These are phyloP conservation scores for Acacia crassicarpa DNA, from an alignment of 306 rosid genomes.

Conservation along the genomic window DNA sequence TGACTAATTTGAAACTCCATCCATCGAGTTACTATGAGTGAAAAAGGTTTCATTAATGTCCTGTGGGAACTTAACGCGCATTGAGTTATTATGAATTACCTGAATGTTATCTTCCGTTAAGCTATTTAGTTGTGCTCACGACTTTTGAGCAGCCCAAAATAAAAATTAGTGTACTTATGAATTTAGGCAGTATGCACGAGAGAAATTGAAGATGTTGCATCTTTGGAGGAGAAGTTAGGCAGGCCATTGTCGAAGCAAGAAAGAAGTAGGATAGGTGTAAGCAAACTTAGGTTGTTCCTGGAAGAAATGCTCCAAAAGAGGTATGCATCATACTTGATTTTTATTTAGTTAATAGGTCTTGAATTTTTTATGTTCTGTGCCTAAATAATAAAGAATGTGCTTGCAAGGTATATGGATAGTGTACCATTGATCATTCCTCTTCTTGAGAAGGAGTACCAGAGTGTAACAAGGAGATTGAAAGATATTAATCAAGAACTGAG, in stretches of 20 bases:
- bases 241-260: conserved; percentile 76
- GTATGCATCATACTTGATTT: conserved; percentile 30
- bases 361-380: conserved; percentile 20
- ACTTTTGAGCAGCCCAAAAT: background rate
- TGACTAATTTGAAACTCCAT: background rate
- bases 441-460: conserved; percentile 91
- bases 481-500: conserved; percentile 89
- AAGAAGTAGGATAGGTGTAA: conserved; percentile 89
- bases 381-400: conserved; percentile 36
- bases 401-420: conserved; percentile 83
- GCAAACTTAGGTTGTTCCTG: conserved; percentile 79
- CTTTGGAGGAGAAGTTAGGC: conserved; percentile 82
- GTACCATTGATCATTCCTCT: conserved; percentile 93
- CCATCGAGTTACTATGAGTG: background rate
- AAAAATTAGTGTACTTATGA: conserved; percentile 1
- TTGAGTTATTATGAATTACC: background rate
- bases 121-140: background rate
- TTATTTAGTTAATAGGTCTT: conserved; percentile 10
- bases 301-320: conserved; percentile 92
- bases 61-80: background rate
- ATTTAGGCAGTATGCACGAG: conserved; percentile 75
- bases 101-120: conserved; percentile 26
- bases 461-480: conserved; percentile 66
- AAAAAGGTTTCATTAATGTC: background rate
- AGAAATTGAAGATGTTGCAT: conserved; percentile 82